Conservation (phyloP, 768 basidiomycete genomes). For the Suillus brevipes region DNA sequence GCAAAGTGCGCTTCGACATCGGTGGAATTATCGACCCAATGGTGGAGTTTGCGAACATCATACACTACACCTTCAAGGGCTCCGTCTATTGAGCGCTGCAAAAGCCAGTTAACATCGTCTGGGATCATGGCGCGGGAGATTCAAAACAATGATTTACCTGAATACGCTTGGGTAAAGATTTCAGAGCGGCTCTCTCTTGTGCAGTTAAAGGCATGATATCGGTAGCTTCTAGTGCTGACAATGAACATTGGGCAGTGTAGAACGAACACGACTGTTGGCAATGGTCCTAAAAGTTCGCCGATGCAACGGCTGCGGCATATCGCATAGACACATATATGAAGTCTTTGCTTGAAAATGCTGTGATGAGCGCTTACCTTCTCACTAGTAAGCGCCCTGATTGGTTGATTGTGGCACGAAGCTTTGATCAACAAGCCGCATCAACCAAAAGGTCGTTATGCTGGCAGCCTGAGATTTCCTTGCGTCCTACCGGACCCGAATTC, state of each 20-base stretch:
- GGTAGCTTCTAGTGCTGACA: background rate
- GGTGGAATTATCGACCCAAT: background rate
- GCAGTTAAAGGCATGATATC: slow-evolving; percentile 2
- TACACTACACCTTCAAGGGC: background rate
- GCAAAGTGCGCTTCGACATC: slow-evolving; percentile 1
- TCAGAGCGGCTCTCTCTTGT: slow-evolving; percentile 5
- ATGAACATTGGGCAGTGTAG: background rate
- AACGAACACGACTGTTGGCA: background rate
- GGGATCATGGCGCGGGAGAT: background rate
- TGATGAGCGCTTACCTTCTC: slow-evolving; percentile 3
- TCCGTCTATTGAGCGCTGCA: background rate
- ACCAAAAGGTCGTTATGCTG: background rate
- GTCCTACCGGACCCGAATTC: background rate
- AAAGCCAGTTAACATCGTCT: background rate
- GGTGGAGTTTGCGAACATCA: background rate
- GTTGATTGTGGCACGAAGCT: background rate
- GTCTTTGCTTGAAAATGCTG: slow-evolving; percentile 1
- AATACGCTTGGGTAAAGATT: background rate
- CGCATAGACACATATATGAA: background rate
- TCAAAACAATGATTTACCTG: background rate
- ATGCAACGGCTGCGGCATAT: background rate
- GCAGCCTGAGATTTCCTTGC: too few relatives aligned
- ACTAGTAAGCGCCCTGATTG: background rate
- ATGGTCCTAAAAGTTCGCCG: background rate
- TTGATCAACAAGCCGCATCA: background rate